phyloP scores from a whole-genome alignment of 495 filamentous ascomycete species.

The Rusavskia elegans region DNA sequence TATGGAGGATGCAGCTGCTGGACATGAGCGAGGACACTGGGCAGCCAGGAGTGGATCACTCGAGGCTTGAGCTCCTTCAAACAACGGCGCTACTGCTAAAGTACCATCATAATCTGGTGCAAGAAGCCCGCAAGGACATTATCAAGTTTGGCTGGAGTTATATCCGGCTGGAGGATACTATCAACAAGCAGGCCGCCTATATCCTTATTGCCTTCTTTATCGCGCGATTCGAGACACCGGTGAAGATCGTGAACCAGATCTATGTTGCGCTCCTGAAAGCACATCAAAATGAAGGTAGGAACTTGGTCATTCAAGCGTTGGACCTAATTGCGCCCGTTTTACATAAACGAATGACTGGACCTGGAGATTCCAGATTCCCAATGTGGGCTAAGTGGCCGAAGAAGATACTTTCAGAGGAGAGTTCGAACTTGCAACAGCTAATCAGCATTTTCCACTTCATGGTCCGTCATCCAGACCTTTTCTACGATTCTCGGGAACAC shows the following conservation, averaged over 20 bases:
- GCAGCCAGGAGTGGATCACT: slow-evolving; percentile 84
- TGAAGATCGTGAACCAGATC: slow-evolving; percentile 89
- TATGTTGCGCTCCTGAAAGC: slow-evolving; percentile 82
- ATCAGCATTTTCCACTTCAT: slow-evolving; percentile 96
- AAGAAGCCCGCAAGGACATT: slow-evolving; percentile 90
- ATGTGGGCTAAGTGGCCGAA: slow-evolving; percentile 85
- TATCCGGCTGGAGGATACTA: slow-evolving; percentile 90
- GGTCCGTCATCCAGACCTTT: slow-evolving; percentile 78
- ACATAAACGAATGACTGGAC: slow-evolving; percentile 40
- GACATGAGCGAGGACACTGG: slow-evolving; percentile 74
- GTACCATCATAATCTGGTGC: slow-evolving; percentile 68
- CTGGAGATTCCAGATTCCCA: slow-evolving; percentile 42
- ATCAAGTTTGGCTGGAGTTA: slow-evolving; percentile 99
- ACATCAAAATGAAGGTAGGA: slow-evolving; percentile 85
- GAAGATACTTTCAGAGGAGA: slow-evolving; percentile 85
- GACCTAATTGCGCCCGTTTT: slow-evolving; percentile 89
- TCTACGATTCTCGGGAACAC: slow-evolving; percentile 87
- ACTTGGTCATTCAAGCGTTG: slow-evolving; percentile 82
- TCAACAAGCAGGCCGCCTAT: slow-evolving; percentile 98
- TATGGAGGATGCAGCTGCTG: slow-evolving; percentile 79
- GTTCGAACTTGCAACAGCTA: slow-evolving; percentile 90
- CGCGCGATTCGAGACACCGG: slow-evolving; percentile 86
- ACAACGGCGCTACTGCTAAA: slow-evolving; percentile 89
- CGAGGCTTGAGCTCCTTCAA: slow-evolving; percentile 88
- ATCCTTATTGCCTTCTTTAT: slow-evolving; percentile 97